Base-by-base conservation (phyloP, 2,329 filamentous ascomycete genomes). In the Graphiopsis chlorocephala region DNA sequence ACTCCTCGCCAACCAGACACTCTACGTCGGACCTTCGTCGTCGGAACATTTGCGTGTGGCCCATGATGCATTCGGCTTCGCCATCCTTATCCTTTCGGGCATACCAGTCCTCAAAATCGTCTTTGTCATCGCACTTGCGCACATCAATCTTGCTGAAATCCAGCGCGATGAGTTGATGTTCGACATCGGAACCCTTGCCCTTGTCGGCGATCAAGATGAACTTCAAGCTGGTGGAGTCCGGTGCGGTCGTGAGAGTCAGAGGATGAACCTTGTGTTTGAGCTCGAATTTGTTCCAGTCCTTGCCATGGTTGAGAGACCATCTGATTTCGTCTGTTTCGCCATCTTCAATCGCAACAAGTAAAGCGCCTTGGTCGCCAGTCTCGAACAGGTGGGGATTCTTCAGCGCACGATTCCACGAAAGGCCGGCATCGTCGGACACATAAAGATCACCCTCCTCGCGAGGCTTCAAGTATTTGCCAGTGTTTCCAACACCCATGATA, bases 401-500 rank as follows among this genome's bases (percentile, higher is more conserved):
- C 5, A 91, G 83, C 0, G 88, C 85, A 73, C 88, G 82, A 42
- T 82, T 86, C 95, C 96, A 99, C 1, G 88, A 93, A 66, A 92
- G 79, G 47, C 95, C 95, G 23, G 93, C 94, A 77, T 98, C 88
- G 73, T 97, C 91, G 0, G 95, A 99, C 28, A 98, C 87, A 74
- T 88, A 98, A 1, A 97, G 85, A 75, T 91, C 87, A 14, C 92
- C 89, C 11, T 97, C 86, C 3, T 82, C 81, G 73, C 93, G 94
- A 7, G 83, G 78, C 66, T 87, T 85, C 7, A 99, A 83, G 61
- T 84, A 81, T 23, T 90, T 86, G 61, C 96, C 95, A 4, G 87
- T 92, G 76, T 99, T 99, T 65, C 95, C 95, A 60, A 96, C 88
- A 17, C 90, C 96, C 91, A 99, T 96, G 23, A 97, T 86, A 64